Evolutionary conservation across 148 eudicot species (phyloP).

Genomic region (Cornus kousa): DNA sequence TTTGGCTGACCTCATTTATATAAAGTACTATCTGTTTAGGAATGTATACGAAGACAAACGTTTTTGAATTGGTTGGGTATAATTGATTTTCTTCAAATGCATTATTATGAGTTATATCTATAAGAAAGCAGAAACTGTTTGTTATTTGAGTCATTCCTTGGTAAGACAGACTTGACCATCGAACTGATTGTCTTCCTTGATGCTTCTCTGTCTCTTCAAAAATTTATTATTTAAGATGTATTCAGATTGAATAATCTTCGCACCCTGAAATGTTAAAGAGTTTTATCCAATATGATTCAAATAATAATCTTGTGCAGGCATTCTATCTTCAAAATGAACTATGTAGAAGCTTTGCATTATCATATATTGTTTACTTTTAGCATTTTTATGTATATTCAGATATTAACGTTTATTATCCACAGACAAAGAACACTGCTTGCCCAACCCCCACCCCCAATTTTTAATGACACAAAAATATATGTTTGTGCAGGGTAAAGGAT

Average conservation of each 20-base stretch:
- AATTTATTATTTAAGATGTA: too few species aligned
- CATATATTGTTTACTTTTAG: not conserved
- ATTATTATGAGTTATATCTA: too few species aligned
- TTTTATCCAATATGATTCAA: too few species aligned
- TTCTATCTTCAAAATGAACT: not conserved
- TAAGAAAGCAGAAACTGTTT: too few species aligned
- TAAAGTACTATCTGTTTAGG: too few species aligned
- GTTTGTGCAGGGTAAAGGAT: constrained; percentile 40
- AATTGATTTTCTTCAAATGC: too few species aligned
- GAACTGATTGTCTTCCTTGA: not conserved
- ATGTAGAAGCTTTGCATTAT: not conserved
- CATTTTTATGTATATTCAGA: not conserved
- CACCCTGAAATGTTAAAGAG: too few species aligned
- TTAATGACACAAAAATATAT: not conserved
- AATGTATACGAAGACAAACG: too few species aligned
- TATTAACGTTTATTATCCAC: not conserved
- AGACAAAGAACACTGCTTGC: not conserved
- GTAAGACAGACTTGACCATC: not conserved
- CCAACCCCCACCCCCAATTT: too few species aligned
- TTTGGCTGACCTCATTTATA: too few species aligned
- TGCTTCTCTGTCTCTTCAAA: not conserved
- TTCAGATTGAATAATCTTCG: too few species aligned
- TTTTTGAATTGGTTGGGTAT: too few species aligned
- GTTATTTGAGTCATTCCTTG: not conserved
- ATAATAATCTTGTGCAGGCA: not conserved